Evolutionary conservation across 2,329 filamentous ascomycete species (phyloP).

Genomic region (Pseudovirgaria hyperparasitica): DNA sequence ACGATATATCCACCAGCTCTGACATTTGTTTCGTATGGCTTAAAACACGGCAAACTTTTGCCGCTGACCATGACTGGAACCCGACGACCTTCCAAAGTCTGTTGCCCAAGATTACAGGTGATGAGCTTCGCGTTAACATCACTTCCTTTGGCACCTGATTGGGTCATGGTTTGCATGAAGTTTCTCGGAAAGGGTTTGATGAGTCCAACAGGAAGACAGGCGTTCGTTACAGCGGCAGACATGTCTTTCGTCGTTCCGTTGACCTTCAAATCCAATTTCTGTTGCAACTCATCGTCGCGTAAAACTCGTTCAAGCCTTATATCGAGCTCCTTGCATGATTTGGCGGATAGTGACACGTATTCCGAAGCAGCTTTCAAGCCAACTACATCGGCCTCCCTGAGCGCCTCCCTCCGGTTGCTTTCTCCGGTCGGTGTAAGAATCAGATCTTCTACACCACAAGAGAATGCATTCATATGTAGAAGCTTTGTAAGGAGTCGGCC

Average conservation of each 20-base stretch:
- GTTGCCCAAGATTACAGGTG: constrained; percentile 93
- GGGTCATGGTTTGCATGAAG: constrained; percentile 98
- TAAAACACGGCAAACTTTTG: constrained; percentile 90
- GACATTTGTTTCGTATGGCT: constrained; percentile 77
- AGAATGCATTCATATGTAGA: constrained; percentile 87
- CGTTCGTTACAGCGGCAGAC: constrained; percentile 64
- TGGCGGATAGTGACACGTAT: constrained; percentile 71
- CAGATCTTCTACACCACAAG: constrained; percentile 94
- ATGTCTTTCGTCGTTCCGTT: constrained; percentile 58
- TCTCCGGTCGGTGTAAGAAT: constrained; percentile 74
- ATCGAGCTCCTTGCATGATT: constrained; percentile 54
- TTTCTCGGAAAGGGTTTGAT: constrained; percentile 91
- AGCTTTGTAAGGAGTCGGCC: constrained; percentile 82
- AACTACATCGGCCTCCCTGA: constrained; percentile 53
- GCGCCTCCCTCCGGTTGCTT: constrained; percentile 50
- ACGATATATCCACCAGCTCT: constrained; percentile 88
- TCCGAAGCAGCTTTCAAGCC: constrained; percentile 72
- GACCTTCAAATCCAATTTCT: constrained; percentile 76
- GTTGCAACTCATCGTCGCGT: constrained; percentile 82
- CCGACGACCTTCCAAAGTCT: constrained; percentile 86
- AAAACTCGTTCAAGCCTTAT: constrained; percentile 77
- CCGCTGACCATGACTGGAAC: constrained; percentile 97
- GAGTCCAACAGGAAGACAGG: constrained; percentile 69
- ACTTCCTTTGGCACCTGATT: constrained; percentile 87
- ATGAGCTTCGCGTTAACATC: constrained; percentile 94